Evolutionary conservation across 2,329 filamentous ascomycete species (phyloP).

Genomic region (Teratosphaeria nubilosa): DNA sequence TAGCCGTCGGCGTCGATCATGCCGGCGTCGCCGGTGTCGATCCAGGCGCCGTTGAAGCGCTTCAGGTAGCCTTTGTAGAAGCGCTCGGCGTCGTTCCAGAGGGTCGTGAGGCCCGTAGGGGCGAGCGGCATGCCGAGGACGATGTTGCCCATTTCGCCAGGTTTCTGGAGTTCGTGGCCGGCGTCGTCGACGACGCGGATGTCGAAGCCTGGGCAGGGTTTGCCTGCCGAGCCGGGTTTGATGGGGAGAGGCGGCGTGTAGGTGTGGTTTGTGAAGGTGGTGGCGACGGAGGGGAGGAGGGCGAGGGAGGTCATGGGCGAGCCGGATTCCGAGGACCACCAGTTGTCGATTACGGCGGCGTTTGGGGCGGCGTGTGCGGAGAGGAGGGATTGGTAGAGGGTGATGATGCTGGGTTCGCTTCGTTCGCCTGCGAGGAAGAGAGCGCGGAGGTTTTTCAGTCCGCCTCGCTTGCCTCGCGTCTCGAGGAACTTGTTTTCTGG

Average conservation of each 20-base stretch:
- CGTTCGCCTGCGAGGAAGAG: slow-evolving; percentile 84
- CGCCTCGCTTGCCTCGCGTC: slow-evolving; percentile 54
- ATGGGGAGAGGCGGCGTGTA: slow-evolving; percentile 46
- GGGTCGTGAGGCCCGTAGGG: slow-evolving; percentile 72
- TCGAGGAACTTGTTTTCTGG: slow-evolving; percentile 59
- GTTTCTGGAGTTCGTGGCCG: slow-evolving; percentile 56
- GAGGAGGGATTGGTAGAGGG: slow-evolving; percentile 68
- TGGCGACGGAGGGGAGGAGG: slow-evolving; percentile 52
- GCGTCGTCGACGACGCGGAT: slow-evolving; percentile 74
- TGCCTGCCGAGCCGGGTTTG: slow-evolving; percentile 79
- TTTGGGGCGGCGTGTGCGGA: slow-evolving; percentile 52
- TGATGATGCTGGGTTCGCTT: slow-evolving; percentile 76
- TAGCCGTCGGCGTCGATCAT: slow-evolving; percentile 54
- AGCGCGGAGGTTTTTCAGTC: slow-evolving; percentile 59
- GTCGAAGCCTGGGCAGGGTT: slow-evolving; percentile 85
- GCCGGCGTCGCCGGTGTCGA: slow-evolving; percentile 87
- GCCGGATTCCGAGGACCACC: slow-evolving; percentile 64
- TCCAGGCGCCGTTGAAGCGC: slow-evolving; percentile 69
- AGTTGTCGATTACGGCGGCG: slow-evolving; percentile 58
- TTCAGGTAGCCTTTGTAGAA: slow-evolving; percentile 81
- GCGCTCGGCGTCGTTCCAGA: slow-evolving; percentile 77
- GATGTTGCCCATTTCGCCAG: slow-evolving; percentile 75
- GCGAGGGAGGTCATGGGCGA: slow-evolving; percentile 59
- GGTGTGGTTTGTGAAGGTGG: slow-evolving; percentile 38
- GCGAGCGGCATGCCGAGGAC: slow-evolving; percentile 74